A percentile compares a stretch with the other conserved stretches of the same genome.
phyloP scores from a whole-genome alignment of 345 rosid species.

The Hibiscus tridactylites region DNA sequence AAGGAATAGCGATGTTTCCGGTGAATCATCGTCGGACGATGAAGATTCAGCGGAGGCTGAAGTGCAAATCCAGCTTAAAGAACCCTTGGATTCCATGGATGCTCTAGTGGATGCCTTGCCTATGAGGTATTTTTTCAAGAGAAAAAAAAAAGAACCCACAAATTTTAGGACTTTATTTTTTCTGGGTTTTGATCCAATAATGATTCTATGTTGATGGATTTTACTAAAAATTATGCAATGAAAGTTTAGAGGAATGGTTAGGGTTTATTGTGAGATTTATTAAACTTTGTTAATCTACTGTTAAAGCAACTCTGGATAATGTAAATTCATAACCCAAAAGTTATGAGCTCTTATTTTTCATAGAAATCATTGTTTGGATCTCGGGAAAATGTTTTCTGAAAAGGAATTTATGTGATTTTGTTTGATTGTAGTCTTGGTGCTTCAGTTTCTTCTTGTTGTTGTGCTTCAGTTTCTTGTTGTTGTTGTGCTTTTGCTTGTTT shows the following conservation, averaged over 20 bases:
- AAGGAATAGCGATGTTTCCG: slow-evolving; percentile 17
- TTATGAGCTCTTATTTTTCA: neutral
- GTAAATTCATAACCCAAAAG: neutral
- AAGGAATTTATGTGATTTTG: neutral
- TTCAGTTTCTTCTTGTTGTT: neutral
- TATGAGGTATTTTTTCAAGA: slow-evolving; percentile 11
- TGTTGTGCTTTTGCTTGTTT: neutral
- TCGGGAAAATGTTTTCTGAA: neutral
- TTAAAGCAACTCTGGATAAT: neutral
- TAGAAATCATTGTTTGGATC: neutral
- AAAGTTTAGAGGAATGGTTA: neutral
- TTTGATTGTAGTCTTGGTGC: neutral
- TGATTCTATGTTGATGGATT: neutral
- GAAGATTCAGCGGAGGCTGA: slow-evolving; percentile 20
- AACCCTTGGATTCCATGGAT: slow-evolving; percentile 30
- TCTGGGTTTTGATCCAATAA: neutral
- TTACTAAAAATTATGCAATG: neutral
- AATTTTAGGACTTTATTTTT: neutral
- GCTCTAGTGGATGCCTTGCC: slow-evolving; percentile 29
- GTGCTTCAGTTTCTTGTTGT: neutral
- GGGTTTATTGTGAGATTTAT: neutral
- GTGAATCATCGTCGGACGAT: slow-evolving; percentile 14
- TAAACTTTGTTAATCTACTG: neutral
- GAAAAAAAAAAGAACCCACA: neutral
- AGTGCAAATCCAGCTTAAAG: slow-evolving; percentile 26